Conservation (phyloP, 2,329 filamentous ascomycete species). For the Colletotrichum magnum region DNA sequence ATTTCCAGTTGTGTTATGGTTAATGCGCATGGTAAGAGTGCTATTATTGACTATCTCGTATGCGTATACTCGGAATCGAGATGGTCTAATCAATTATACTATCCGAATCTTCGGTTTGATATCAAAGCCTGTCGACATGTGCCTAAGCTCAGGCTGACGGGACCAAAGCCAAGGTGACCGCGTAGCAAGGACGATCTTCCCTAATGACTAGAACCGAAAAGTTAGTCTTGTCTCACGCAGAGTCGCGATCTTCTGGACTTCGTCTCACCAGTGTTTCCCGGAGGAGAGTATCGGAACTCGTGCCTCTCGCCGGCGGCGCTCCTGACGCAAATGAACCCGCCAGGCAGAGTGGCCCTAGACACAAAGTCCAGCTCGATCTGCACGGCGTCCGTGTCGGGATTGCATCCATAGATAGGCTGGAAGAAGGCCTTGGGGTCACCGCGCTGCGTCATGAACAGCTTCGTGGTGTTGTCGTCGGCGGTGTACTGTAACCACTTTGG, state of each 20-base stretch:
- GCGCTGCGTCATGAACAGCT: conserved; percentile 63
- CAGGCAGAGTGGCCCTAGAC: conserved; percentile 47
- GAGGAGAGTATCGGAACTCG: conserved; percentile 60
- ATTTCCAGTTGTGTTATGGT: too few relatives aligned
- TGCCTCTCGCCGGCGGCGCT: conserved; percentile 52
- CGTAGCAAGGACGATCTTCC: background rate
- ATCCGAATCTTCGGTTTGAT: background rate
- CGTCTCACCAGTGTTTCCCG: conserved; percentile 52
- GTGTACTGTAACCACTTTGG: conserved; percentile 50
- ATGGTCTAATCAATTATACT: too few relatives aligned
- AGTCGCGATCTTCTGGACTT: background rate
- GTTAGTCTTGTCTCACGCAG: background rate
- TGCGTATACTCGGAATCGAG: too few relatives aligned
- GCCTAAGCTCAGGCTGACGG: background rate
- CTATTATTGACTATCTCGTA: too few relatives aligned
- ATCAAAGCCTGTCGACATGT: background rate
- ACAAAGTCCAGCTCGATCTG: conserved; percentile 55
- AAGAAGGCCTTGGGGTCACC: conserved; percentile 58
- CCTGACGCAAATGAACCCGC: conserved; percentile 57
- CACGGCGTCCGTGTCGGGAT: conserved; percentile 56
- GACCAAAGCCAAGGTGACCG: background rate
- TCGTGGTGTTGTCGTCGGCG: conserved; percentile 60
- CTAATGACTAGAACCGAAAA: background rate
- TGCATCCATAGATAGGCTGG: conserved; percentile 57
- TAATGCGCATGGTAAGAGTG: too few relatives aligned